Base-by-base conservation (phyloP, 2,329 filamentous ascomycete genomes). In the Aaosphaeria pasadenensis region DNA sequence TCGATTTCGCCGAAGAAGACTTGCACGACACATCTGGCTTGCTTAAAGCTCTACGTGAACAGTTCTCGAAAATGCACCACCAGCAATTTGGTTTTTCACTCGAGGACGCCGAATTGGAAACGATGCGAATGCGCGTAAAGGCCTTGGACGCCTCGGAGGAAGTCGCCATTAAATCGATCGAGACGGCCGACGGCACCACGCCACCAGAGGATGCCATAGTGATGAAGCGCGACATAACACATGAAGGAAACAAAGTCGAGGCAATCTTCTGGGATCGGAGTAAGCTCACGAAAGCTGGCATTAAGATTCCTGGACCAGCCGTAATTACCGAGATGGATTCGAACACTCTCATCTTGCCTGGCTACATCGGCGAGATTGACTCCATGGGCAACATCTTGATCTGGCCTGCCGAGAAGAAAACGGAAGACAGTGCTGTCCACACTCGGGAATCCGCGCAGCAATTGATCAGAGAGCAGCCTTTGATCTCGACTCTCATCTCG, bases 241-340 rank as follows among this genome's bases (percentile, higher is more conserved):
- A 74, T 6, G 63, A 75, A 36, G 74, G 74, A 7, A 62, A 71
- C 51, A 56, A 64, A 24, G 60, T 73, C 6, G 60, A 71, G 30
- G 75, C 75, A 4, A 71, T 60, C 0, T 65, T 77, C 41, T 78
- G 75, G 73, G 70, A 77, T 48, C 71, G 76, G 4, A 50, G 62
- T 2, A 65, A 68, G 46, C 64, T 77, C 43, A 71, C 59, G 11
- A 68, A 70, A 40, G 61, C 74, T 35, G 71, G 75, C 1, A 60
- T 72, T 35, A 66, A 67, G 33, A 61, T 78, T 2, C 44, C 58
- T 1, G 76, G 76, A 0, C 76, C 76, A 5, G 75, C 74, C 36
- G 66, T 78, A n/a, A 58, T 78, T 35, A 72, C 72, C 0, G 75
- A 79, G 50, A 78, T 77, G 73, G 76, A 78, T 52, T 77, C 74